Conservation (phyloP, 2,329 filamentous ascomycete genomes). For the Pseudogymnoascus sp. region DNA sequence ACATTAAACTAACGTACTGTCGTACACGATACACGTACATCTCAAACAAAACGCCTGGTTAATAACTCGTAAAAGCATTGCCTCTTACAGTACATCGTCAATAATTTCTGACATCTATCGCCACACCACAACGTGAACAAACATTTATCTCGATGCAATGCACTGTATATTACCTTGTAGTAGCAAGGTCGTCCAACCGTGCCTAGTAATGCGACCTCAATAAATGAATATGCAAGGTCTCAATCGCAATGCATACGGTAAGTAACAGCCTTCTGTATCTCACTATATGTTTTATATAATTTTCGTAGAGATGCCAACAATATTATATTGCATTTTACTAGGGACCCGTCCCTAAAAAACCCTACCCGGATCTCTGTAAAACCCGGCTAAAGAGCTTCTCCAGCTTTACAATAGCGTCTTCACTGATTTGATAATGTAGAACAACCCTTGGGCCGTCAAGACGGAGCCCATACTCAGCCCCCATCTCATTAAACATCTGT, state of each 20-base stretch:
- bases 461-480: slow-evolving; percentile 48
- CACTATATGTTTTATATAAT: background rate
- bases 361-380: slow-evolving; percentile 15
- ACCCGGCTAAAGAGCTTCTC: slow-evolving; percentile 37
- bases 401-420: slow-evolving; percentile 46
- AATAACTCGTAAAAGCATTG: background rate
- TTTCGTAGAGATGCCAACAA: background rate
- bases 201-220: background rate
- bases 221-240: background rate
- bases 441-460: slow-evolving; percentile 52
- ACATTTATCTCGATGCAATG: background rate
- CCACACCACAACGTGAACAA: background rate
- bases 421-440: slow-evolving; percentile 60
- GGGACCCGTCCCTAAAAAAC: background rate
- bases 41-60: background rate
- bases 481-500: slow-evolving; percentile 46
- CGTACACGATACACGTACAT: background rate
- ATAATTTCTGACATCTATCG: background rate
- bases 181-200: background rate
- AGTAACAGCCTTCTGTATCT: background rate
- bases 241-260: background rate
- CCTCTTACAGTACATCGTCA: background rate
- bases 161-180: background rate
- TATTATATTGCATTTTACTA: background rate
- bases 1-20: background rate